phyloP scores from a whole-genome alignment of 176 grass and related monocot species.

The Paspalum notatum region DNA sequence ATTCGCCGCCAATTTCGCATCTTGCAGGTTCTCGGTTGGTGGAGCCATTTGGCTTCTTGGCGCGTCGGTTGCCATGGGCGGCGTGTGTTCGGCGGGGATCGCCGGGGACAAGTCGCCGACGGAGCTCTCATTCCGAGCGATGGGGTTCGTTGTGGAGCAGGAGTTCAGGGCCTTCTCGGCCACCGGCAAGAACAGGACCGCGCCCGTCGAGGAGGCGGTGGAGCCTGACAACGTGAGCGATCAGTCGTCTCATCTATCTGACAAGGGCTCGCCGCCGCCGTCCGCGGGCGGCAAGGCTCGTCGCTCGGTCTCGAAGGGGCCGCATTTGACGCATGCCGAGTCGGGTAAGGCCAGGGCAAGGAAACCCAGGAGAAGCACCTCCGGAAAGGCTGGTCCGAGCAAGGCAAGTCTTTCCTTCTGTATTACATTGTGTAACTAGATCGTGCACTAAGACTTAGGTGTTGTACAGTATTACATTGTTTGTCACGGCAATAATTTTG shows the following conservation, averaged over 20 bases:
- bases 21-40: conserved; percentile 5
- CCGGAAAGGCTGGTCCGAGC: conserved; percentile 37
- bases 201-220: conserved; percentile 44
- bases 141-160: conserved; percentile 54
- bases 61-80: conserved; percentile 36
- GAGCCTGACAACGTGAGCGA: conserved; percentile 16
- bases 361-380: conserved; percentile 40
- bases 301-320: conserved; percentile 30
- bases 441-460: background rate
- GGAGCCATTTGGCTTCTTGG: conserved; percentile 14
- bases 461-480: conserved; percentile 9
- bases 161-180: conserved; percentile 45
- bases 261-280: conserved; percentile 9
- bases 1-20: conserved; percentile 18
- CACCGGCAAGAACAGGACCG: conserved; percentile 46
- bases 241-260: background rate
- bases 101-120: conserved; percentile 48
- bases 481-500: background rate
- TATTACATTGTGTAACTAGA: background rate
- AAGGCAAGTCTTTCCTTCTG: conserved; percentile 45
- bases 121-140: conserved; percentile 58
- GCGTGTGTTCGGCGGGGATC: conserved; percentile 59
- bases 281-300: conserved; percentile 31
- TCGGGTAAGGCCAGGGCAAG: conserved; percentile 34
- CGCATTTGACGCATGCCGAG: conserved; percentile 14